Evolutionary conservation across 1,139 yeast species (phyloP).

Genomic region (Maudiozyma humilis): DNA sequence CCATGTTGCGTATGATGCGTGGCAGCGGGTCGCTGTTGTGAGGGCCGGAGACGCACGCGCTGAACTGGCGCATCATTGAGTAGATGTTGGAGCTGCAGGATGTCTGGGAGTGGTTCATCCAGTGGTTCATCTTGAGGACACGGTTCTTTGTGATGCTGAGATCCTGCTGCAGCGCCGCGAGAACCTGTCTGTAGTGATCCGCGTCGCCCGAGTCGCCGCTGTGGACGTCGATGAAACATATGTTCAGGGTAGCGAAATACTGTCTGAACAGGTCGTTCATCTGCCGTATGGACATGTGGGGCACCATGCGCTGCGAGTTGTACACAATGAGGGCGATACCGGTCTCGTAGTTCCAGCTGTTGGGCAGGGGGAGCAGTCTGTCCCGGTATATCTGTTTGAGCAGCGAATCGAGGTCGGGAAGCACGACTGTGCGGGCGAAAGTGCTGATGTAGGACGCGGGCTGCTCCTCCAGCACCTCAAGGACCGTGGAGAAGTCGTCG

Average conservation of each 20-base stretch:
- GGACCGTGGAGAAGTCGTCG: constrained; percentile 1
- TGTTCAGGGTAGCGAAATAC: constrained; percentile 22
- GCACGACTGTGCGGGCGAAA: constrained; percentile 10
- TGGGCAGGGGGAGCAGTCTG: constrained; percentile 13
- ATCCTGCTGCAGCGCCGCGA: constrained; percentile 8
- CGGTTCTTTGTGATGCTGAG: constrained; percentile 12
- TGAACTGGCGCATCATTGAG: constrained; percentile 21
- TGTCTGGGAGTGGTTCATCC: constrained; percentile 22
- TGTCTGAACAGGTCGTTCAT: constrained; percentile 13
- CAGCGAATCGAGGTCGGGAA: constrained; percentile 8
- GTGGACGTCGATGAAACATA: constrained; percentile 12
- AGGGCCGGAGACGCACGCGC: neutral
- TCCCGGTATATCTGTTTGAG: constrained; percentile 12
- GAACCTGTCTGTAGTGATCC: constrained; percentile 2
- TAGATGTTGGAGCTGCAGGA: constrained; percentile 19
- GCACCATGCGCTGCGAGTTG: constrained; percentile 4
- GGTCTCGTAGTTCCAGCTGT: constrained; percentile 14
- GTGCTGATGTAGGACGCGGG: neutral
- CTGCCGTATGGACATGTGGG: constrained; percentile 10
- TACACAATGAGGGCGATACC: constrained; percentile 14
- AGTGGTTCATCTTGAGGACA: constrained; percentile 19
- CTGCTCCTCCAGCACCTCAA: neutral
- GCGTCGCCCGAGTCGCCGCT: too few relatives aligned
- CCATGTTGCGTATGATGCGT: constrained; percentile 14
- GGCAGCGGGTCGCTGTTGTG: constrained; percentile 12